These are phyloP conservation scores for Candida nonsorbophila DNA, from an alignment of 805 yeast species.

Conservation along the genomic window DNA sequence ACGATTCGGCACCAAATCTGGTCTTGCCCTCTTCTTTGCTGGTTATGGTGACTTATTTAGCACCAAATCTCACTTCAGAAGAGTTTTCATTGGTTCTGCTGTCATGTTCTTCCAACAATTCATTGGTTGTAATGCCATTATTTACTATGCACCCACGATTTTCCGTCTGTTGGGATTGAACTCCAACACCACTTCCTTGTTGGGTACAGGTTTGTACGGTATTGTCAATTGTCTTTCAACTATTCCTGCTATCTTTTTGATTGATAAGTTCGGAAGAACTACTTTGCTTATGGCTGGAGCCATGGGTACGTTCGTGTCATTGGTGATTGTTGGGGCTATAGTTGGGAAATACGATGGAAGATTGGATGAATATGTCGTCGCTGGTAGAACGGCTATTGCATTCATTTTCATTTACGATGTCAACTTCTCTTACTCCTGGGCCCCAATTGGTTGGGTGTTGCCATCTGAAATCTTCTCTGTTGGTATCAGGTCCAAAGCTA, in stretches of 20 bases:
- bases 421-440: constrained; percentile 25
- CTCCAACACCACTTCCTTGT: constrained; percentile 16
- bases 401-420: constrained; percentile 27
- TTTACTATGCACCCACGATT: constrained; percentile 29
- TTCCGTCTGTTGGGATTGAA: constrained; percentile 21
- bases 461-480: constrained; percentile 37
- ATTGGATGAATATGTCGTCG: constrained; percentile 9
- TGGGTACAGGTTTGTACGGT: constrained; percentile 26
- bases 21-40: constrained; percentile 5
- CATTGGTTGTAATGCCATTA: constrained; percentile 30
- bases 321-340: constrained; percentile 20
- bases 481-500: constrained; percentile 32
- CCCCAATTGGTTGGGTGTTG: constrained; percentile 34
- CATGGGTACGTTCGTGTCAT: constrained; percentile 23
- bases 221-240: constrained; percentile 28
- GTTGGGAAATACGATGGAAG: constrained; percentile 10
- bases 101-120: constrained; percentile 27
- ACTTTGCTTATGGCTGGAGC: constrained; percentile 28
- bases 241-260: constrained; percentile 28
- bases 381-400: constrained; percentile 31
- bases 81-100: constrained; percentile 26
- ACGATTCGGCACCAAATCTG: constrained; percentile 7
- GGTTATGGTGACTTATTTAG: constrained; percentile 9
- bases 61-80: constrained; percentile 17
- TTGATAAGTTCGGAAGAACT: constrained; percentile 32